Evolutionary conservation across 257 asterid genomes (phyloP).

Genomic region (Nicotiana otophora): DNA sequence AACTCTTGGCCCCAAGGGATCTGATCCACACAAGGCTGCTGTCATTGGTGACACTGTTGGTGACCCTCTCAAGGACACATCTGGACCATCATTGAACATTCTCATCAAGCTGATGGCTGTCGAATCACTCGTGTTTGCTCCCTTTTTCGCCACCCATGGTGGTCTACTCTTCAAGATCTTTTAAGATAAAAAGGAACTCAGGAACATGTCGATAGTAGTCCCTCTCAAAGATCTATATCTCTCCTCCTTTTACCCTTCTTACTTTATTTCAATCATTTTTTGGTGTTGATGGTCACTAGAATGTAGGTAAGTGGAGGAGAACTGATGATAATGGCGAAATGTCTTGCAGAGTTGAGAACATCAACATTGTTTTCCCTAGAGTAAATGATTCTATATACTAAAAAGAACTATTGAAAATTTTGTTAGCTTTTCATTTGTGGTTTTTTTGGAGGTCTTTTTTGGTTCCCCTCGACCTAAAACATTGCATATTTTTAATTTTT

Average conservation of each 20-base stretch:
- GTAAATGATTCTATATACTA: background rate
- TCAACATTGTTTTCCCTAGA: background rate
- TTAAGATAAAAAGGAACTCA: background rate
- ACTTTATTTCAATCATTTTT: background rate
- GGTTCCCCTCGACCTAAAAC: background rate
- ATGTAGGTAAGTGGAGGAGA: background rate
- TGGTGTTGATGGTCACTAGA: background rate
- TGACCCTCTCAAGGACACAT: slow-evolving; percentile 58
- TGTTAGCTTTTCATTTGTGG: background rate
- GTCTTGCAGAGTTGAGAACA: background rate
- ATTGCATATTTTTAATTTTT: background rate
- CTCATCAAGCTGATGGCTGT: slow-evolving; percentile 61
- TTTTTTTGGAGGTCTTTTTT: background rate
- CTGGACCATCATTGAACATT: slow-evolving; percentile 56
- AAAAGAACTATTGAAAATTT: background rate
- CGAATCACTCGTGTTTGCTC: slow-evolving; percentile 55
- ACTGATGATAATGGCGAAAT: background rate
- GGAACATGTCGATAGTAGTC: too few relatives aligned
- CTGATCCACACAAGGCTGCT: slow-evolving; percentile 58
- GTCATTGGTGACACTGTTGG: slow-evolving; percentile 62
- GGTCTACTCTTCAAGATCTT: slow-evolving; percentile 45
- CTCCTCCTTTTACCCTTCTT: background rate
- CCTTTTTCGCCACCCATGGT: slow-evolving; percentile 62
- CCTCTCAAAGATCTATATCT: too few relatives aligned
- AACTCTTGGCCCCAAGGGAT: slow-evolving; percentile 48